These are phyloP conservation scores for Purpureocillium takamizusanense DNA, from an alignment of 2,329 filamentous ascomycete genomes.

Conservation along the genomic window DNA sequence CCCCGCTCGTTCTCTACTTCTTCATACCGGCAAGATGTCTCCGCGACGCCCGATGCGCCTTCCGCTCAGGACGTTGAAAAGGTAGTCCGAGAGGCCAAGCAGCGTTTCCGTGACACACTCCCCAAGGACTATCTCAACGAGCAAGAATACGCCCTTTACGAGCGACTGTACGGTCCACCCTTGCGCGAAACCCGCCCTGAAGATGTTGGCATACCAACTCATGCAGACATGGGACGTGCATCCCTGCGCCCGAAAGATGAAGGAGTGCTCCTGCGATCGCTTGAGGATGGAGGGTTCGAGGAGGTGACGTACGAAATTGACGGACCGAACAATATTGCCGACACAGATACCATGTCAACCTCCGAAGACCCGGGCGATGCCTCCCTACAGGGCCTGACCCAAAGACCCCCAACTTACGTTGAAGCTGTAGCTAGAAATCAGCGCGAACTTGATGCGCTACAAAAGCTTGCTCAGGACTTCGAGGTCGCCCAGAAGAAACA, in stretches of 20 bases:
- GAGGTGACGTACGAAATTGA: constrained; percentile 43
- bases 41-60: not conserved
- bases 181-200: constrained; percentile 51
- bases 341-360: not conserved
- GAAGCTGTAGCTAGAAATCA: constrained; percentile 40
- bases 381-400: constrained; percentile 15
- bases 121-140: constrained; percentile 61
- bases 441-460: constrained; percentile 46
- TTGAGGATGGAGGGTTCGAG: constrained; percentile 48
- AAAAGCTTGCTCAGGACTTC: constrained; percentile 49
- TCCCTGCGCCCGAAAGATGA: constrained; percentile 17
- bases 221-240: constrained; percentile 23
- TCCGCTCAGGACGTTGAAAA: constrained; percentile 40
- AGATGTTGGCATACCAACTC: constrained; percentile 43
- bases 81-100: constrained; percentile 61
- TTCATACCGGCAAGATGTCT: constrained; percentile 12
- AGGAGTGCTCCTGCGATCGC: constrained; percentile 42
- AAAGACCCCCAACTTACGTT: constrained; percentile 28
- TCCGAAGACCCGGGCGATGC: constrained; percentile 5
- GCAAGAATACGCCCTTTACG: constrained; percentile 67
- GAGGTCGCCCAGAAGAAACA: constrained; percentile 31
- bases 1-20: constrained; percentile 20
- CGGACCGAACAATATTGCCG: too few species aligned
- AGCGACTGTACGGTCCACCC: constrained; percentile 72
- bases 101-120: constrained; percentile 67